Conservation (phyloP, 2,329 filamentous ascomycete species). For the Alternaria gansuensis region DNA sequence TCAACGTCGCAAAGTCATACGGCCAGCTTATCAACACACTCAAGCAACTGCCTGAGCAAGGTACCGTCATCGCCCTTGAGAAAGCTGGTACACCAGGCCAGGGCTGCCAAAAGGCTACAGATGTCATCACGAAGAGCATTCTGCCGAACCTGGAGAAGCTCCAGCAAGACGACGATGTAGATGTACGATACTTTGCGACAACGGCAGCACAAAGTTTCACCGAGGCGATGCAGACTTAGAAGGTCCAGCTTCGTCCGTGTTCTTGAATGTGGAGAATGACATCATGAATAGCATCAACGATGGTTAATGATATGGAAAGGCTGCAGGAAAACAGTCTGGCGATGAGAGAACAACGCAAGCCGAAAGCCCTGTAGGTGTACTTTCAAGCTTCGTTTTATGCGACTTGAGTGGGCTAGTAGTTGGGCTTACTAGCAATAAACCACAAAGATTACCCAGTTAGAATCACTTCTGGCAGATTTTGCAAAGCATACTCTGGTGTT, state of each 20-base stretch:
- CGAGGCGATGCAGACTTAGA: slow-evolving; percentile 54
- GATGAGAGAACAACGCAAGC: slow-evolving; percentile 30
- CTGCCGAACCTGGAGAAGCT: slow-evolving; percentile 92
- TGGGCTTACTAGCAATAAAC: slow-evolving; percentile 37
- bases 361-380: slow-evolving; percentile 14
- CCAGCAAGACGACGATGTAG: slow-evolving; percentile 96
- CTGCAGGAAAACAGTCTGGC: slow-evolving; percentile 30
- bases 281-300: slow-evolving; percentile 37
- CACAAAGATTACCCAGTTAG: slow-evolving; percentile 44
- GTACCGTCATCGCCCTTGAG: slow-evolving; percentile 84
- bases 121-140: slow-evolving; percentile 85
- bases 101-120: slow-evolving; percentile 74
- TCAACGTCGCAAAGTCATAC: slow-evolving; percentile 99
- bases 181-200: slow-evolving; percentile 97
- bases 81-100: slow-evolving; percentile 70
- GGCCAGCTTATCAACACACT: slow-evolving; percentile 88
- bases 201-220: slow-evolving; percentile 72
- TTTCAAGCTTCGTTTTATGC: slow-evolving; percentile 15
- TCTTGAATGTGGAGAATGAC: slow-evolving; percentile 16
- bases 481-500: slow-evolving; percentile 22
- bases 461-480: slow-evolving; percentile 24
- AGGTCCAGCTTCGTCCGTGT: slow-evolving; percentile 21
- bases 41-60: slow-evolving; percentile 86
- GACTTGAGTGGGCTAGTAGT: slow-evolving; percentile 29
- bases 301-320: slow-evolving; percentile 40